Evolutionary conservation across 2,329 filamentous ascomycete genomes (phyloP), one percentile per base, ranked within the genome.

Genomic region (Mollisiaceae sp.): DNA sequence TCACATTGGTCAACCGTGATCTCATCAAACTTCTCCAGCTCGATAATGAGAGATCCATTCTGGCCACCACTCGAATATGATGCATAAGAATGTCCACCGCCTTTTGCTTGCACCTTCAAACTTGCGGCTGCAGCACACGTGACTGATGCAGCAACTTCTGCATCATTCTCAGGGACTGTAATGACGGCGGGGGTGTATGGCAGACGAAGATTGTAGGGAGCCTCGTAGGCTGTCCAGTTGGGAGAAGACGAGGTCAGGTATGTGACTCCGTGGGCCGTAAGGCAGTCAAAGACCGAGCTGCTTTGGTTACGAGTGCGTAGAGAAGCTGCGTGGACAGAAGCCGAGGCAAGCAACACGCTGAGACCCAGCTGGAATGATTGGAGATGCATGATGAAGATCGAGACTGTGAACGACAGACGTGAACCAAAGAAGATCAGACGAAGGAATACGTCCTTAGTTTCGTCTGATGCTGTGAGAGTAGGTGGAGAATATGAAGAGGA

Each of bases 81-180:
- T 0, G 77, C 85, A 73, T 85, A 87, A 39, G 82, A 83, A 72
- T 87, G 85, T 0, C 85, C 85, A n/a, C 85, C 85, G 35, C 80
- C 79, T 67, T 81, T 83, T 1, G 83, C 77, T 52, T 83, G 83
- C 2, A 86, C 81, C 57, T 83, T 82, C 24, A 83, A 74, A 12
- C 75, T 75, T 55, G 75, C 67, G 24, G 78, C 70, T 1, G 75
- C 73, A 1, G 82, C 84, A 66, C 83, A 86, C 32, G 72, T 73
- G 9, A 87, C 77, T 2, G 83, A 80, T 4, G 75, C 76, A 6
- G 79, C 75, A 12, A 86, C 78, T 18, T 75, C 67, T 3, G 78
- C 67, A 1, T 77, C 3, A 74, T 78, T 66, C 72, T 62, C 56
- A 3, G 73, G 73, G 11, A 69, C 58, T 18, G 69, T 70, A 18